Conservation (phyloP, 352 stramenopile genomes). For the Phytophthora citrophthora region DNA sequence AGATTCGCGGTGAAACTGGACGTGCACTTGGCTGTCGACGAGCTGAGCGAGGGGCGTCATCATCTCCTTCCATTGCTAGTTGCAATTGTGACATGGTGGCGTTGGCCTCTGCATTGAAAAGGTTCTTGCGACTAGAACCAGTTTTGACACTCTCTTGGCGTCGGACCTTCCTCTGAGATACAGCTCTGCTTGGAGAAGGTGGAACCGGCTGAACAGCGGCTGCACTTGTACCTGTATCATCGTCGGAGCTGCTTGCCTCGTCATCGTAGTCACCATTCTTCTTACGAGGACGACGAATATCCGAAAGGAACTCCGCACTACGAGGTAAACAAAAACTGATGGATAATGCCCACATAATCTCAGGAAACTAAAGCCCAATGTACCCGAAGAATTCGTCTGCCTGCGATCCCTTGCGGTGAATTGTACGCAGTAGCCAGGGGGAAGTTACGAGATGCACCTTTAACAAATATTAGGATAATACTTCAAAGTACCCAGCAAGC, state of each 20-base stretch:
- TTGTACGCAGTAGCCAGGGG: slow-evolving; percentile 68
- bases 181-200: slow-evolving; percentile 12
- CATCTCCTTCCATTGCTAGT: slow-evolving; percentile 33
- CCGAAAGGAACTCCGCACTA: slow-evolving; percentile 67
- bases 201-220: slow-evolving; percentile 15
- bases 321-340: neutral
- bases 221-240: slow-evolving; percentile 8
- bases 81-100: slow-evolving; percentile 27
- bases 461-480: neutral
- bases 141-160: slow-evolving; percentile 10
- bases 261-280: slow-evolving; percentile 22
- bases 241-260: slow-evolving; percentile 17
- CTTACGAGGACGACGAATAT: slow-evolving; percentile 30
- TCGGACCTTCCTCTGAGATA: slow-evolving; percentile 12
- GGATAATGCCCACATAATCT: neutral
- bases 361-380: neutral
- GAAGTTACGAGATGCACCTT: slow-evolving; percentile 68
- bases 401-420: slow-evolving; percentile 72
- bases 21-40: slow-evolving; percentile 19
- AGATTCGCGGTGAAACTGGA: slow-evolving; percentile 14
- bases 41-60: slow-evolving; percentile 12
- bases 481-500: neutral
- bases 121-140: slow-evolving; percentile 33
- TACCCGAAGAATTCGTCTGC: slow-evolving; percentile 74
- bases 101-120: slow-evolving; percentile 53